Evolutionary conservation across 2,329 filamentous ascomycete species (phyloP).

Genomic region (Bipolaris bicolor): DNA sequence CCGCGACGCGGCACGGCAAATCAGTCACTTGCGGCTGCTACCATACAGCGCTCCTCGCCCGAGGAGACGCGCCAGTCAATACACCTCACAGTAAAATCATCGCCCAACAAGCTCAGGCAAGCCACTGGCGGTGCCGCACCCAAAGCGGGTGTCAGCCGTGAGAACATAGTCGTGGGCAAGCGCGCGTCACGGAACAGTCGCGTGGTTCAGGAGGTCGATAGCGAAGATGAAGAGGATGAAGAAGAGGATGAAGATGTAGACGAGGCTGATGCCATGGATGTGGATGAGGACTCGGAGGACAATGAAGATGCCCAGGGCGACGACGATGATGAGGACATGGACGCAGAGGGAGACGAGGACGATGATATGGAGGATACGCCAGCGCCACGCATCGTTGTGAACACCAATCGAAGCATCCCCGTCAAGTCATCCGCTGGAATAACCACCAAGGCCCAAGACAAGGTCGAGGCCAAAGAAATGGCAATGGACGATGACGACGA

Average conservation of each 20-base stretch:
- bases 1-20: slow-evolving; percentile 46
- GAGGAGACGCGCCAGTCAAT: slow-evolving; percentile 54
- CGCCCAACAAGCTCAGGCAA: slow-evolving; percentile 56
- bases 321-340: slow-evolving; percentile 50
- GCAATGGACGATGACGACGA: slow-evolving; percentile 56
- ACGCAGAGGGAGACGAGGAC: slow-evolving; percentile 49
- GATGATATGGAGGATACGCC: slow-evolving; percentile 46
- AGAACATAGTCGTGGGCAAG: slow-evolving; percentile 48
- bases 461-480: slow-evolving; percentile 59
- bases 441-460: slow-evolving; percentile 44
- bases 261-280: slow-evolving; percentile 50
- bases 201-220: slow-evolving; percentile 49
- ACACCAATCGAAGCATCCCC: slow-evolving; percentile 28
- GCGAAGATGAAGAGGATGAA: slow-evolving; percentile 51
- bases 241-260: slow-evolving; percentile 48
- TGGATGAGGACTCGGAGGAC: slow-evolving; percentile 48
- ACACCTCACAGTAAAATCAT: slow-evolving; percentile 58
- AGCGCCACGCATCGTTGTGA: slow-evolving; percentile 35
- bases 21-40: slow-evolving; percentile 42
- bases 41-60: slow-evolving; percentile 50
- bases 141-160: slow-evolving; percentile 41
- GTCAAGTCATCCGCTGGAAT: slow-evolving; percentile 47
- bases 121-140: slow-evolving; percentile 49
- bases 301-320: slow-evolving; percentile 46
- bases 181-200: slow-evolving; percentile 48